Conservation (phyloP, 345 rosid genomes). For the Nasturtium officinale region DNA sequence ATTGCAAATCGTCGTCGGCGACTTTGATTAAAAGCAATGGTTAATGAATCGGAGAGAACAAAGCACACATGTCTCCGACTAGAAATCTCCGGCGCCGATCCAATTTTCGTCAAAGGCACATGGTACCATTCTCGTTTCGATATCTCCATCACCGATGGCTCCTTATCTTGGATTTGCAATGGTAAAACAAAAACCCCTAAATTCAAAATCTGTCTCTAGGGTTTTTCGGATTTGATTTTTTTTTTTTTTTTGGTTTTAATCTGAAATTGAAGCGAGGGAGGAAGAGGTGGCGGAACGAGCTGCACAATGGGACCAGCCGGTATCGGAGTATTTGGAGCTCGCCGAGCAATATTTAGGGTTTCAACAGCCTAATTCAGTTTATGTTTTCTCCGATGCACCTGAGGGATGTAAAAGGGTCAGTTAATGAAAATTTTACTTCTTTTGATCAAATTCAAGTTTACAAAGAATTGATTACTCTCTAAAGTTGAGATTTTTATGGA, state of each 20-base stretch:
- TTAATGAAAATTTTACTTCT: background rate
- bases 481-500: background rate
- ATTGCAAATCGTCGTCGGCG: constrained; percentile 12
- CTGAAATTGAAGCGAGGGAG: constrained; percentile 53
- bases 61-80: constrained; percentile 82
- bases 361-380: constrained; percentile 70
- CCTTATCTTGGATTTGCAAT: constrained; percentile 71
- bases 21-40: constrained; percentile 39
- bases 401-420: constrained; percentile 72
- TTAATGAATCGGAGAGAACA: constrained; percentile 39
- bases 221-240: background rate
- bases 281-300: constrained; percentile 79
- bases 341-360: constrained; percentile 81
- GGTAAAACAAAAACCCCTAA: constrained; percentile 46
- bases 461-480: background rate
- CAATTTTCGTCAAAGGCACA: constrained; percentile 72
- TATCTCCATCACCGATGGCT: constrained; percentile 80
- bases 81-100: constrained; percentile 46
- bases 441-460: background rate
- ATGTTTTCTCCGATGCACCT: constrained; percentile 74
- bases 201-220: background rate
- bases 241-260: background rate
- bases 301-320: constrained; percentile 85
- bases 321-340: constrained; percentile 64
- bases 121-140: constrained; percentile 65